phyloP scores from a whole-genome alignment of 768 basidiomycete genomes.

The Termitomyces sp. region DNA sequence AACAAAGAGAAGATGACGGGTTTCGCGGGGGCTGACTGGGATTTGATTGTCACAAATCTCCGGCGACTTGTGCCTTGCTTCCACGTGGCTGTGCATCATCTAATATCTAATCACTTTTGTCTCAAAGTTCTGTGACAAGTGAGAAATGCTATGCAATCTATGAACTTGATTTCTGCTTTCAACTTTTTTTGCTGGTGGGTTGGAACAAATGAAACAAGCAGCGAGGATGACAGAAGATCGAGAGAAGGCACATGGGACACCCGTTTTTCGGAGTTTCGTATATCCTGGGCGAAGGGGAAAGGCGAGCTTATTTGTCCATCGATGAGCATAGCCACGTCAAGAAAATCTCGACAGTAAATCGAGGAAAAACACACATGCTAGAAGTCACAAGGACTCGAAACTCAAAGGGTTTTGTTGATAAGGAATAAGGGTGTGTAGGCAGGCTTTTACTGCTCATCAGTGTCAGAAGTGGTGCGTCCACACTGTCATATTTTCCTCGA shows the following conservation, averaged over 20 bases:
- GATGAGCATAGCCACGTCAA: constrained; percentile 53
- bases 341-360: constrained; percentile 27
- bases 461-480: background rate
- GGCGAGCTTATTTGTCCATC: constrained; percentile 50
- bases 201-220: constrained; percentile 40
- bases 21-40: background rate
- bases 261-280: constrained; percentile 37
- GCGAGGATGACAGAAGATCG: constrained; percentile 31
- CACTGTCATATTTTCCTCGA: no score
- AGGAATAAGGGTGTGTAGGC: constrained; percentile 25
- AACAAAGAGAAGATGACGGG: background rate
- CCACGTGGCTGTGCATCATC: constrained; percentile 13
- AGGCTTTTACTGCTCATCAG: background rate
- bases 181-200: constrained; percentile 24
- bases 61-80: background rate
- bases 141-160: background rate
- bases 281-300: constrained; percentile 25
- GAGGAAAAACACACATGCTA: background rate
- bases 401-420: constrained; percentile 39
- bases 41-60: background rate
- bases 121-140: background rate
- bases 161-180: background rate
- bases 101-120: background rate
- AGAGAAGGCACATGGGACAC: constrained; percentile 17
- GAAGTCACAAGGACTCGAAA: no score